phyloP scores from a whole-genome alignment of 129 eudicot species.

The Centaurea solstitialis region DNA sequence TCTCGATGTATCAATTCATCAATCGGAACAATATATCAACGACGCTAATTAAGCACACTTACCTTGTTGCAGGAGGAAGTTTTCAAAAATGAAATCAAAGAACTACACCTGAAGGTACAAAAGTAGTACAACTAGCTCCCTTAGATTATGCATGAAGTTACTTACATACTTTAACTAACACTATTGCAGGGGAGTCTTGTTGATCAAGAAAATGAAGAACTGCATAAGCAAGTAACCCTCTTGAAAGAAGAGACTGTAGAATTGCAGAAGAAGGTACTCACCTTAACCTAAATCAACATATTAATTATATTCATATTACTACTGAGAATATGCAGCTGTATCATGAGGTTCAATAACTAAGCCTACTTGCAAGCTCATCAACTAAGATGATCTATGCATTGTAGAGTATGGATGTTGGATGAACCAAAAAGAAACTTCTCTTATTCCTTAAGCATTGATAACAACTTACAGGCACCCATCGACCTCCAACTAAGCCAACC shows the following conservation, averaged over 20 bases:
- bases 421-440: slow-evolving; percentile 27
- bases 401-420: slow-evolving; percentile 16
- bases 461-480: slow-evolving; percentile 36
- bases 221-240: slow-evolving; percentile 40
- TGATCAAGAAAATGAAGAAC: slow-evolving; percentile 54
- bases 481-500: slow-evolving; percentile 54
- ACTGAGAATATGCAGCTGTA: neutral
- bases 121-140: neutral
- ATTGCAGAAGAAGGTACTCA: slow-evolving; percentile 50
- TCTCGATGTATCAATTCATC: neutral
- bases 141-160: neutral
- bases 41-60: neutral
- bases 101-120: slow-evolving; percentile 37
- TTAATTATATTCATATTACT: neutral
- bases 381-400: slow-evolving; percentile 51
- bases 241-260: slow-evolving; percentile 39
- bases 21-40: neutral
- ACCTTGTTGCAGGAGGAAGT: slow-evolving; percentile 37
- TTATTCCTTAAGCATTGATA: slow-evolving; percentile 9
- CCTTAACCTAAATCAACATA: neutral
- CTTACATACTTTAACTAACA: neutral
- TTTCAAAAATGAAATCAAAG: slow-evolving; percentile 37
- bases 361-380: slow-evolving; percentile 3
- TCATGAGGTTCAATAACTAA: neutral
- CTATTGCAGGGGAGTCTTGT: slow-evolving; percentile 43